Evolutionary conservation across 768 basidiomycete species (phyloP).

Genomic region (Xerocomellus amylosporus): DNA sequence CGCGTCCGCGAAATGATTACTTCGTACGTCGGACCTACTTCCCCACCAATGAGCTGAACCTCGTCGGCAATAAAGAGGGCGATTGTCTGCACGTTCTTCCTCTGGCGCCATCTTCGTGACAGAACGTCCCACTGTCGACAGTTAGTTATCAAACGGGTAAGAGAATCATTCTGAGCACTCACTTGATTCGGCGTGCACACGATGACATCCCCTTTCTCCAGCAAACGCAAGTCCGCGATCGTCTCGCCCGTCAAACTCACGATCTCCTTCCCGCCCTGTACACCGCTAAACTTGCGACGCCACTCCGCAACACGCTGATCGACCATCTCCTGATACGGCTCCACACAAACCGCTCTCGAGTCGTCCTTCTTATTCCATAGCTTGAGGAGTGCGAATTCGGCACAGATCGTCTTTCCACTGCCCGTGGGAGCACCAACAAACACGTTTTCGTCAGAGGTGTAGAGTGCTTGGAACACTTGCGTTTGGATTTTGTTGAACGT

Average conservation of each 20-base stretch:
- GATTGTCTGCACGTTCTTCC: slow-evolving; percentile 94
- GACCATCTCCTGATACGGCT: slow-evolving; percentile 98
- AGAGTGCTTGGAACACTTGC: slow-evolving; percentile 97
- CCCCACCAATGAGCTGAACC: slow-evolving; percentile 90
- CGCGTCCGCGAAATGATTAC: slow-evolving; percentile 95
- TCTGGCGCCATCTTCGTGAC: slow-evolving; percentile 92
- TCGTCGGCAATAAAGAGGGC: slow-evolving; percentile 94
- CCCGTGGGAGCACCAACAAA: slow-evolving; percentile 97
- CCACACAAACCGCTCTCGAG: slow-evolving; percentile 87
- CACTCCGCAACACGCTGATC: slow-evolving; percentile 88
- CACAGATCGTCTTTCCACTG: slow-evolving; percentile 95
- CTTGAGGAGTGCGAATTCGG: slow-evolving; percentile 93
- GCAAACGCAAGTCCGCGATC: slow-evolving; percentile 81
- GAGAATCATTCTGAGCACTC: slow-evolving; percentile 21
- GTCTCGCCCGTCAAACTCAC: slow-evolving; percentile 93
- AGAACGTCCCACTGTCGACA: slow-evolving; percentile 84
- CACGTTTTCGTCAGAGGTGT: slow-evolving; percentile 94
- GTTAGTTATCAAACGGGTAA: neutral
- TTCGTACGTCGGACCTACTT: slow-evolving; percentile 95
- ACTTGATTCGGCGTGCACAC: slow-evolving; percentile 92
- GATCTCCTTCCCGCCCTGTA: slow-evolving; percentile 93
- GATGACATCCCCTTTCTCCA: slow-evolving; percentile 91
- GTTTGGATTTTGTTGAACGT: slow-evolving; percentile 99
- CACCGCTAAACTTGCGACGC: slow-evolving; percentile 72
- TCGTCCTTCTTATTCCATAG: slow-evolving; percentile 88